Evolutionary conservation across 768 basidiomycete species (phyloP).

Genomic region (Dioszegia hungarica): DNA sequence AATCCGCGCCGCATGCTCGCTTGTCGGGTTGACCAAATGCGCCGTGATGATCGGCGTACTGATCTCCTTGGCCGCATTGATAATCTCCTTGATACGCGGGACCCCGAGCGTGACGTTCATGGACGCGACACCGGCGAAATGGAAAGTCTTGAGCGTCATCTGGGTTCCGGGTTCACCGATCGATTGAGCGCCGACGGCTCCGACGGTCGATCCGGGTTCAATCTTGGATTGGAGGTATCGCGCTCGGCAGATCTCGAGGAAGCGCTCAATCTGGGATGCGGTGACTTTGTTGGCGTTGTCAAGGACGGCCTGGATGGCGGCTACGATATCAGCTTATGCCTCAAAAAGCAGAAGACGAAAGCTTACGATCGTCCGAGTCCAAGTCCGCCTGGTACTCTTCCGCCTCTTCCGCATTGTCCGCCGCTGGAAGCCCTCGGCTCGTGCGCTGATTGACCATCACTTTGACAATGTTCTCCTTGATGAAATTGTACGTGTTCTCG

Average conservation of each 20-base stretch:
- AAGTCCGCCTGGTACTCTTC: slow-evolving; percentile 69
- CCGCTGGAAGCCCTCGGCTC: slow-evolving; percentile 76
- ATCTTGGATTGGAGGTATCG: slow-evolving; percentile 94
- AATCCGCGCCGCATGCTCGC: slow-evolving; percentile 91
- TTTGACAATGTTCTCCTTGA: slow-evolving; percentile 62
- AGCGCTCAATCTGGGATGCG: slow-evolving; percentile 66
- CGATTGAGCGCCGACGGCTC: slow-evolving; percentile 96
- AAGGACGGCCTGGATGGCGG: slow-evolving; percentile 62
- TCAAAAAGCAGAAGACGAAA: not conserved
- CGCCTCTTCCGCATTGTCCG: slow-evolving; percentile 58
- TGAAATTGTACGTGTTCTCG: slow-evolving; percentile 57
- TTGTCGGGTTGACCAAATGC: slow-evolving; percentile 70
- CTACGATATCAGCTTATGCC: slow-evolving; percentile 16
- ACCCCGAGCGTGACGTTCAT: slow-evolving; percentile 99
- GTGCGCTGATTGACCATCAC: slow-evolving; percentile 65
- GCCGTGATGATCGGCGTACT: slow-evolving; percentile 98
- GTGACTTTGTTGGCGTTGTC: slow-evolving; percentile 90
- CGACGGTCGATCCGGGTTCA: slow-evolving; percentile 96
- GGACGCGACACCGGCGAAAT: slow-evolving; percentile 98
- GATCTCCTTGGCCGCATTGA: slow-evolving; percentile 96
- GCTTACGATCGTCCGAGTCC: slow-evolving; percentile 65
- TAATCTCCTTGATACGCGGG: slow-evolving; percentile 99
- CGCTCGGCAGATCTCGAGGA: slow-evolving; percentile 81
- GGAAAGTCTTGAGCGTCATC: slow-evolving; percentile 99
- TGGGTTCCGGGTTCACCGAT: slow-evolving; percentile 99